Evolutionary conservation across 306 rosid genomes (phyloP), one percentile per base, ranked within the genome.

Genomic region (Begonia peltatifolia): DNA sequence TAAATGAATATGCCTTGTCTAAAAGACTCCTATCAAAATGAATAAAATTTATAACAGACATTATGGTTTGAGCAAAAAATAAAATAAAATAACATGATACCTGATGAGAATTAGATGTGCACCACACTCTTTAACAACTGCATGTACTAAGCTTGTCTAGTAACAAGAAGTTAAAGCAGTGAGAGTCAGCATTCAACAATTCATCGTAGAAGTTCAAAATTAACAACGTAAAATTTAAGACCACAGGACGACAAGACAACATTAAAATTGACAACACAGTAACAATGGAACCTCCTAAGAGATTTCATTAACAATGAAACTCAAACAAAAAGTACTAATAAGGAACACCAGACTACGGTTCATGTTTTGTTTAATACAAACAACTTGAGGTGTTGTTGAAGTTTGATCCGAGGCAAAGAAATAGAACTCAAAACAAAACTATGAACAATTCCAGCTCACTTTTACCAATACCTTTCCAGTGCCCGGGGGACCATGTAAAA

Each of bases 401-500:
- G 4, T 20, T 20, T 20, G 23, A 20, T 20, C 23, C 0, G 23
- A 20, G 23, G 2, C 23, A 2, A 20, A 20, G 23, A 20, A 20
- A 20, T 20, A 20, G 23, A 20, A 20, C 23, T 20, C 23, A 20
- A 20, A 20, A 20, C 23, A 20, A 20, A 20, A 17, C 18, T 17
- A 17, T 20, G 23, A 10, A 16, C 35, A 55, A 12, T 3, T 55
- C 10, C 2, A 20, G 23, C 2, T 20, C 23, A 20, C 23, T 20
- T 12, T 42, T 52, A 68, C 50, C 10, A 13, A 22, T 59, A 88
- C 97, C 95, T 89, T 89, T 62, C 97, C 95, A 1, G 94, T 84
- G 62, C 97, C 87, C 6, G 93, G 97, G 64, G 95, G 94, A 53
- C 97, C 97, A 10, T 89, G 78, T 53, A 89, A 68, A 43, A 85